Conservation (phyloP, 2,329 filamentous ascomycete genomes). For the Monascus ruber region DNA sequence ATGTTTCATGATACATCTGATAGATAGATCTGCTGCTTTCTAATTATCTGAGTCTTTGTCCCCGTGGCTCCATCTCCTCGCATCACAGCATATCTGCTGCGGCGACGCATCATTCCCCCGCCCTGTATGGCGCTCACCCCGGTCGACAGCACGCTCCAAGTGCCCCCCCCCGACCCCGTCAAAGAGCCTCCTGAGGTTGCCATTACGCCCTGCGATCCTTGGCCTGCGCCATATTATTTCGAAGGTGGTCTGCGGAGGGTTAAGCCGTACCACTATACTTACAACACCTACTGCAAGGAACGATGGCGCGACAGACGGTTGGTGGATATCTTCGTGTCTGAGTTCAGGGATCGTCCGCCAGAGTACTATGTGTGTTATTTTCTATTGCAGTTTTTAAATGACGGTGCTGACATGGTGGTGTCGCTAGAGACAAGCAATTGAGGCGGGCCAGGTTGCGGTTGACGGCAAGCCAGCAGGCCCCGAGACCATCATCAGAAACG, state of each 20-base stretch:
- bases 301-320: constrained; percentile 75
- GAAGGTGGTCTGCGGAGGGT: constrained; percentile 76
- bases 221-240: constrained; percentile 65
- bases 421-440: constrained; percentile 58
- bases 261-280: constrained; percentile 80
- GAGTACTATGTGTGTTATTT: constrained; percentile 64
- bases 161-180: constrained; percentile 15
- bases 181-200: constrained; percentile 16
- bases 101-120: constrained; percentile 21
- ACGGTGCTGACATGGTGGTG: constrained; percentile 1
- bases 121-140: constrained; percentile 28
- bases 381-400: background rate
- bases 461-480: constrained; percentile 63
- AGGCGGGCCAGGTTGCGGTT: constrained; percentile 64
- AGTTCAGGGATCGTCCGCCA: constrained; percentile 77
- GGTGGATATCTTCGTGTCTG: constrained; percentile 77
- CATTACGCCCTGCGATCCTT: constrained; percentile 34
- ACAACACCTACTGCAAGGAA: constrained; percentile 91
- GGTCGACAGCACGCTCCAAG: constrained; percentile 15
- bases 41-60: background rate
- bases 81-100: constrained; percentile 28
- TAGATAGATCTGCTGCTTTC: too few species aligned
- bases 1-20: too few species aligned
- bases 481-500: constrained; percentile 68
- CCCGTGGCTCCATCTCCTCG: constrained; percentile 28